Percentiles rank a stretch among this genome's conserved stretches.
Evolutionary conservation across 306 rosid species (phyloP).

Genomic region (Lathyrus oleraceus): DNA sequence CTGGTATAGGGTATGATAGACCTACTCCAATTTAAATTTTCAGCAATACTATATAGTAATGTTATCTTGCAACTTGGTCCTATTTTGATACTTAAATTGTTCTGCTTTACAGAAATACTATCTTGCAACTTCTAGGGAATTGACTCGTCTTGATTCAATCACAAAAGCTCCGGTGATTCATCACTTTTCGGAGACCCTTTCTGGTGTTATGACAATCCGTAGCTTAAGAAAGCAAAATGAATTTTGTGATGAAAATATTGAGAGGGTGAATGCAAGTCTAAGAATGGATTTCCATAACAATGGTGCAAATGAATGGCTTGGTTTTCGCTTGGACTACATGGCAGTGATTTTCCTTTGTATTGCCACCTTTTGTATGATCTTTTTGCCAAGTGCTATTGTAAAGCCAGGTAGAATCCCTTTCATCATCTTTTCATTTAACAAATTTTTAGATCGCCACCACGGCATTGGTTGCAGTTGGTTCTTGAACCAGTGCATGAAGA

Average conservation of each 20-base stretch:
- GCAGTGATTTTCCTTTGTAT: constrained; percentile 67
- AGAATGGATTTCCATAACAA: constrained; percentile 88
- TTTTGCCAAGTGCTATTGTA: constrained; percentile 66
- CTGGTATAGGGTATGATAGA: constrained; percentile 76
- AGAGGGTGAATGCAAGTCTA: constrained; percentile 65
- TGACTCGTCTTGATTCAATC: constrained; percentile 82
- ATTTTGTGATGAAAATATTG: constrained; percentile 61
- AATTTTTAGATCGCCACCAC: background rate
- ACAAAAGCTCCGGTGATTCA: constrained; percentile 91
- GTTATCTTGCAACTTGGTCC: background rate
- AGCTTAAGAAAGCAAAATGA: constrained; percentile 57
- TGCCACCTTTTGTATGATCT: constrained; percentile 69
- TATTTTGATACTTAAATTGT: constrained; percentile 10
- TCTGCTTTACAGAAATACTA: constrained; percentile 57
- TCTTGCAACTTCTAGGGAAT: constrained; percentile 79
- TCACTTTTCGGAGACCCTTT: constrained; percentile 83
- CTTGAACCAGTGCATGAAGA: background rate
- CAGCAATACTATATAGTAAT: background rate
- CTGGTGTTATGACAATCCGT: constrained; percentile 85
- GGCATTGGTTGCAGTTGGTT: too few relatives aligned
- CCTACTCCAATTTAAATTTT: too few relatives aligned
- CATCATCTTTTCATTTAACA: background rate
- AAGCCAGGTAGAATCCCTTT: constrained; percentile 63
- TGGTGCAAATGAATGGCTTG: constrained; percentile 88
- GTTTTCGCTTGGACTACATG: constrained; percentile 69